phyloP scores from a whole-genome alignment of 2,329 filamentous ascomycete species.

The Paraphaeosphaeria sporulosa region DNA sequence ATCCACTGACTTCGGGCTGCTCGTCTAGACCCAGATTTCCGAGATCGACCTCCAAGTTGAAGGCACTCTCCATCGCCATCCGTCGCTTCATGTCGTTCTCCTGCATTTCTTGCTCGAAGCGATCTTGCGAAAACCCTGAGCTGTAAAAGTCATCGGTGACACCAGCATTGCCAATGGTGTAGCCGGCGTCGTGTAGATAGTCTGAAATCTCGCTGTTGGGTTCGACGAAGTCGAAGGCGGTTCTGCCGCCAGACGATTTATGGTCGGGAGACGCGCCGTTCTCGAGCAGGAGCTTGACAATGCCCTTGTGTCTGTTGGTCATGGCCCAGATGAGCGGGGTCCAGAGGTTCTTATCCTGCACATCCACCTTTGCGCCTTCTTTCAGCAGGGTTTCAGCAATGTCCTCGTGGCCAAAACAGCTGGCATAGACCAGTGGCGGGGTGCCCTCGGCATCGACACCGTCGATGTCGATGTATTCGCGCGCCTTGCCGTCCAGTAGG shows the following conservation, averaged over 20 bases:
- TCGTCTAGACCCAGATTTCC: slow-evolving; percentile 97
- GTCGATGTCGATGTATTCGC: slow-evolving; percentile 82
- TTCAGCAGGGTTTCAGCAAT: slow-evolving; percentile 85
- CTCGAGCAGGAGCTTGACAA: slow-evolving; percentile 90
- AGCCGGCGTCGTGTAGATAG: slow-evolving; percentile 93
- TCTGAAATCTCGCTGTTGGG: slow-evolving; percentile 96
- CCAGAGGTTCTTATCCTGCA: slow-evolving; percentile 96
- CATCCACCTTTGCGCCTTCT: slow-evolving; percentile 87
- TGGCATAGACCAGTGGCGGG: slow-evolving; percentile 95
- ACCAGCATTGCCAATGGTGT: slow-evolving; percentile 82
- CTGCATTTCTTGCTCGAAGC: slow-evolving; percentile 96
- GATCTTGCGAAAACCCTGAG: slow-evolving; percentile 87
- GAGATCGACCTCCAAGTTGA: slow-evolving; percentile 94
- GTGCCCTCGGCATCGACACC: slow-evolving; percentile 92
- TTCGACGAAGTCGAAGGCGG: slow-evolving; percentile 93
- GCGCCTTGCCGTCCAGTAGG: slow-evolving; percentile 77
- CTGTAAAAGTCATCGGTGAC: slow-evolving; percentile 92
- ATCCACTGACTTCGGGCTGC: slow-evolving; percentile 77
- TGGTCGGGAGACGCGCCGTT: slow-evolving; percentile 95
- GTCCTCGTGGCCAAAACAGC: slow-evolving; percentile 94
- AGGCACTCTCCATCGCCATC: slow-evolving; percentile 99
- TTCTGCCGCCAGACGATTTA: slow-evolving; percentile 91
- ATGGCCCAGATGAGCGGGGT: slow-evolving; percentile 99
- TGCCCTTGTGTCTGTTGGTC: slow-evolving; percentile 96
- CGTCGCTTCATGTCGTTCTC: slow-evolving; percentile 94